Conservation (phyloP, 2,329 filamentous ascomycete species). For the Alternaria gaisen region DNA sequence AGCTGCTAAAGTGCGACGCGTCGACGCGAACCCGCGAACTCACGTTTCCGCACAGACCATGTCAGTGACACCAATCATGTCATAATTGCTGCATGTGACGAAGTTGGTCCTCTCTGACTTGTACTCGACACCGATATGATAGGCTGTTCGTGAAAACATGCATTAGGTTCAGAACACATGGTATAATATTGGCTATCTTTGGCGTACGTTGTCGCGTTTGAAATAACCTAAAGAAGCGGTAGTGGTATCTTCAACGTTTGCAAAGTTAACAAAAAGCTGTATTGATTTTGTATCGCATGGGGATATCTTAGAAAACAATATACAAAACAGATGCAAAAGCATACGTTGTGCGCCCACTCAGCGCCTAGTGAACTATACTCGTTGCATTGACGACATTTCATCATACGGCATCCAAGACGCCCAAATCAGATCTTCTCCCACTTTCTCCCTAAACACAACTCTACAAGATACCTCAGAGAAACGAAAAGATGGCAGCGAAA, state of each 20-base stretch:
- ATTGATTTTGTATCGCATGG: slow-evolving; percentile 1
- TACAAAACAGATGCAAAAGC: slow-evolving; percentile 5
- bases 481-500: neutral
- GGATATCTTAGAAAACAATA: slow-evolving; percentile 13
- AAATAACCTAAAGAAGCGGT: neutral
- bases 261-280: neutral
- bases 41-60: slow-evolving; percentile 40
- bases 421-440: neutral
- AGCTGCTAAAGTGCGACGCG: slow-evolving; percentile 44
- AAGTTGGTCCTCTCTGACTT: neutral
- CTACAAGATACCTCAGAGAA: neutral
- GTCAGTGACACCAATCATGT: slow-evolving; percentile 23
- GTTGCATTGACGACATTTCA: neutral
- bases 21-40: slow-evolving; percentile 42
- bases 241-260: neutral
- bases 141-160: no score
- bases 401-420: neutral
- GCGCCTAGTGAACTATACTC: neutral
- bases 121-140: no score
- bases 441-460: neutral
- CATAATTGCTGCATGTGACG: slow-evolving; percentile 7
- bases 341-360: neutral
- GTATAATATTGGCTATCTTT: neutral
- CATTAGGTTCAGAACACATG: neutral
- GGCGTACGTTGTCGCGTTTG: neutral